phyloP scores from a whole-genome alignment of 495 filamentous ascomycete genomes.

The Aspergillus baeticus region DNA sequence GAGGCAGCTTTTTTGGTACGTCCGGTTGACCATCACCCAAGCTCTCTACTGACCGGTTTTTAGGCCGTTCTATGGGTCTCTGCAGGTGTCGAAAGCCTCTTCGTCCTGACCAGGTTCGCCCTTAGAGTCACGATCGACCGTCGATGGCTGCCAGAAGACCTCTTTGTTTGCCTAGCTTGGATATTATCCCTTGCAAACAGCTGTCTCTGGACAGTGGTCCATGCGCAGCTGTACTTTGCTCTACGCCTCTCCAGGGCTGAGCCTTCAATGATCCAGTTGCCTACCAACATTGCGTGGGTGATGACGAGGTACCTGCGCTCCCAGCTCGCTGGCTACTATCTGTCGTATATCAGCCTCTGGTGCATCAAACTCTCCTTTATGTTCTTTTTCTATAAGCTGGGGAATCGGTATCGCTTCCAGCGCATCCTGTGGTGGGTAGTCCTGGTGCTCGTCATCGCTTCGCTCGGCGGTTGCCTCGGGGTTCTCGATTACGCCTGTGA shows the following conservation, averaged over 20 bases:
- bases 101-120: not conserved
- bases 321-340: not conserved
- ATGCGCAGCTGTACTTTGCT: not conserved
- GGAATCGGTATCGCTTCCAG: not conserved
- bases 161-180: not conserved
- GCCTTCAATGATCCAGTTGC: not conserved
- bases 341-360: not conserved
- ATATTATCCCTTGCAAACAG: not conserved
- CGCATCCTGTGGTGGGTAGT: conserved; percentile 5
- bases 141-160: not conserved
- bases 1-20: not conserved
- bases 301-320: not conserved
- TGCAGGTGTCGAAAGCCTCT: not conserved
- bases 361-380: not conserved
- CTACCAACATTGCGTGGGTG: not conserved
- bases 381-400: not conserved
- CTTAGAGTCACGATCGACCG: not conserved
- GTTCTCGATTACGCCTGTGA: not conserved
- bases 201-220: not conserved
- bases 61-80: not conserved
- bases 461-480: not conserved
- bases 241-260: not conserved
- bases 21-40: not conserved
- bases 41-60: not conserved
- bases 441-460: not conserved